Conservation (phyloP, 139 green algal genomes). For the Tetradesmus lagerheimii region DNA sequence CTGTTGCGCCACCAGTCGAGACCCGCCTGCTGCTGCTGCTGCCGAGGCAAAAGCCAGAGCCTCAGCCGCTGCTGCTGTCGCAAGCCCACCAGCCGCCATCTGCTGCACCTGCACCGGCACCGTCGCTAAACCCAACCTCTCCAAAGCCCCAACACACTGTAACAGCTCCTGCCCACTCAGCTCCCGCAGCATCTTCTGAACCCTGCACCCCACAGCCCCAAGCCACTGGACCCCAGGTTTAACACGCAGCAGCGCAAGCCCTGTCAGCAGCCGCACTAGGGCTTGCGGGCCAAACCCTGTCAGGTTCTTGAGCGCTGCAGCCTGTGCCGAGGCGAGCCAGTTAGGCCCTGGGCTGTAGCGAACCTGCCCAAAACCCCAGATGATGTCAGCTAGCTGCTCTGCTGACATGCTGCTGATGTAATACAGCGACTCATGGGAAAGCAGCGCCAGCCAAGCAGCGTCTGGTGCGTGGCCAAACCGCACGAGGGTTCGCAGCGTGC, state of each 20-base stretch:
- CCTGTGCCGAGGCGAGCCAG: neutral
- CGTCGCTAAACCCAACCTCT: conserved; percentile 18
- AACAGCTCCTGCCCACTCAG: conserved; percentile 36
- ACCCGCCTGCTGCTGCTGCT: neutral
- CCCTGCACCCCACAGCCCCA: neutral
- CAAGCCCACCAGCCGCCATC: neutral
- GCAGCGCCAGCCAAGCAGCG: conserved; percentile 3
- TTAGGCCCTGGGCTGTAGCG: conserved; percentile 23
- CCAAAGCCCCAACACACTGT: conserved; percentile 7
- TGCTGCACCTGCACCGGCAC: neutral
- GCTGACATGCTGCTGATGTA: neutral
- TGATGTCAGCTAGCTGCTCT: neutral
- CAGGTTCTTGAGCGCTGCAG: neutral
- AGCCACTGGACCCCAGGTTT: conserved; percentile 3
- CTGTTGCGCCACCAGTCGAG: neutral
- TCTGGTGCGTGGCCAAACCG: neutral
- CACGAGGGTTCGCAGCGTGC: neutral
- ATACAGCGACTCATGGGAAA: neutral
- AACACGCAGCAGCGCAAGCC: conserved; percentile 12
- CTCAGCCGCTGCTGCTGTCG: neutral
- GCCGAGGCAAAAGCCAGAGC: neutral
- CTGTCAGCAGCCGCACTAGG: neutral
- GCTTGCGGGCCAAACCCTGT: neutral
- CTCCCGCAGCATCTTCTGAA: conserved; percentile 11
- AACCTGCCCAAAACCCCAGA: conserved; percentile 40